These are phyloP conservation scores for Juglanconis sp. DNA, from an alignment of 2,329 filamentous ascomycete species.

Conservation along the genomic window DNA sequence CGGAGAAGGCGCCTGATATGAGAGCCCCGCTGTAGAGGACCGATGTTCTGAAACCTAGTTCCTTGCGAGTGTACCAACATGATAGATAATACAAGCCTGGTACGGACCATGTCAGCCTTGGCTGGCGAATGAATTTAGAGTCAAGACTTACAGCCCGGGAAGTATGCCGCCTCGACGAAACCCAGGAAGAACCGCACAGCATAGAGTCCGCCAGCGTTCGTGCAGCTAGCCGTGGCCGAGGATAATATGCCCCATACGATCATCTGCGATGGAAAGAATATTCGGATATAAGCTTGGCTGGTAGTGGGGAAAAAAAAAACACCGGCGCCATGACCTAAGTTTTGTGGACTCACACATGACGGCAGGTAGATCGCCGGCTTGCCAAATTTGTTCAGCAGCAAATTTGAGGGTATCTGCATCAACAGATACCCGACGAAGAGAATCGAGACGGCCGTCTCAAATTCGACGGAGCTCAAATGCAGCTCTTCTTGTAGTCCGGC, in stretches of 20 bases:
- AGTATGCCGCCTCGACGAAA: constrained; percentile 38
- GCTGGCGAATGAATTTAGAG: neutral
- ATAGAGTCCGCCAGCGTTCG: constrained; percentile 34
- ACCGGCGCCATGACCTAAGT: too few species aligned
- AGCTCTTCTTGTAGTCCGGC: constrained; percentile 46
- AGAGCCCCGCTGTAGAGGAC: constrained; percentile 57
- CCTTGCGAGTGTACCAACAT: constrained; percentile 64
- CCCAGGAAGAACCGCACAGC: constrained; percentile 41
- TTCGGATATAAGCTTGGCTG: too few species aligned
- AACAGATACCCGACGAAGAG: constrained; percentile 50
- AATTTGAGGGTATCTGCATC: constrained; percentile 50
- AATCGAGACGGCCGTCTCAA: constrained; percentile 45
- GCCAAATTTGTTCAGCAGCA: constrained; percentile 50
- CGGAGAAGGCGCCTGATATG: constrained; percentile 65
- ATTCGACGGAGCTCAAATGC: constrained; percentile 30
- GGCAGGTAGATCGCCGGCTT: constrained; percentile 45
- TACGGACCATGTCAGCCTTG: constrained; percentile 4
- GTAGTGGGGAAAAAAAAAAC: too few species aligned
- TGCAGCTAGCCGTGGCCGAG: constrained; percentile 34
- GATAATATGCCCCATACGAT: constrained; percentile 48
- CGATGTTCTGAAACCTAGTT: constrained; percentile 58
- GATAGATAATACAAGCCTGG: constrained; percentile 56
- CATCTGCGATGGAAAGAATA: constrained; percentile 32
- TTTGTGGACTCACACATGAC: constrained; percentile 34
- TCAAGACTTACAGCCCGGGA: constrained; percentile 19